Base-by-base conservation (phyloP, 1,284 basidiomycete genomes). In the Athelia psychrophila region DNA sequence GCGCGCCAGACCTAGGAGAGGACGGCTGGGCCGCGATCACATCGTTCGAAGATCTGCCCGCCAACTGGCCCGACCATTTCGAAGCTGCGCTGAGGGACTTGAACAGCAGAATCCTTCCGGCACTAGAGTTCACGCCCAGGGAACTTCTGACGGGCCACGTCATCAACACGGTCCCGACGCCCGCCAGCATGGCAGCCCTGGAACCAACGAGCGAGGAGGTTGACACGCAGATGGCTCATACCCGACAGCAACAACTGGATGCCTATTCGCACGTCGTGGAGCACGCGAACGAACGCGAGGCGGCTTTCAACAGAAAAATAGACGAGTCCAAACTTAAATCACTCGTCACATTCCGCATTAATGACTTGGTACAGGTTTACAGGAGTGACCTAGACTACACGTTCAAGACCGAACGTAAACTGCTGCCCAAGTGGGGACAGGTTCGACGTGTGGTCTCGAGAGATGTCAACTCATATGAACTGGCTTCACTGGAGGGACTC, bases 51-150 rank as follows among this genome's bases (percentile, higher is more conserved):
- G 40, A 47, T 0, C 19, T 60, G 12, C 60, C 61, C 5, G 45
- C 50, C 4, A 56, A 51, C 12, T 65, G 64, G 64, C 55, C 62
- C 2, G 44, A 54, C 1, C 54, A 62, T 40, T 50, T 65, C 16
- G 54, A 58, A 10, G 20, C 51, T 6, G 62, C 60, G 9, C 53
- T 61, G 19, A 30, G 33, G 13, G 54, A 51, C 38, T 53, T 64
- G 16, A 63, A 64, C 48, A 40, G 46, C 24, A 48, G 58, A 5
- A 52, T 62, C 18, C 55, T 63, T 3, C 59, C 60, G 18, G 42
- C 60, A 16, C 49, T 66, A 2, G 54, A 62, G 38, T 61, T 58
- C 55, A 53, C 55, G 2, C 64, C 62, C 8, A 66, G 62, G 27
- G 61, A 63, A 53, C 57, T 67, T 0, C 35, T 63, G 0, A 44